These are phyloP conservation scores for Kurtzmaniella natalensis DNA, from an alignment of 1,139 yeast genomes.

Conservation along the genomic window DNA sequence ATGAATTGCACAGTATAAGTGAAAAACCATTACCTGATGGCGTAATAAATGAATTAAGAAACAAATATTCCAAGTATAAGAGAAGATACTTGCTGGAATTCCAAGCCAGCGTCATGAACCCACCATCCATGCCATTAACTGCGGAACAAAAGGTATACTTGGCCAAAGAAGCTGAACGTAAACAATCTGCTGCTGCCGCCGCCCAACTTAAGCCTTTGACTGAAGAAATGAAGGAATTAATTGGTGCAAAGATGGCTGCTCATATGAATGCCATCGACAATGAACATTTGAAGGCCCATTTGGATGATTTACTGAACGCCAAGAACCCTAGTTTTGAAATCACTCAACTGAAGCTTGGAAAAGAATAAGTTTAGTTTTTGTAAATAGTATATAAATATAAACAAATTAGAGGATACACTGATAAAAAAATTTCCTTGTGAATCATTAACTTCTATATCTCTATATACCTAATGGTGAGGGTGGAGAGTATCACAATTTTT, in stretches of 20 bases:
- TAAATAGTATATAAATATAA: conserved; percentile 6
- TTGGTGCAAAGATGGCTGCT: conserved; percentile 65
- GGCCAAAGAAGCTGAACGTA: conserved; percentile 48
- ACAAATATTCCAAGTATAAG: conserved; percentile 60
- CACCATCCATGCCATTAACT: conserved; percentile 79
- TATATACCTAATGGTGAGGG: neutral
- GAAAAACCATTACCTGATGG: conserved; percentile 65
- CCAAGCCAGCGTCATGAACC: conserved; percentile 59
- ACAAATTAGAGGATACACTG: no score
- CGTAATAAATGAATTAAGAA: conserved; percentile 68
- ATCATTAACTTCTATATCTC: neutral
- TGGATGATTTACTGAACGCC: conserved; percentile 34
- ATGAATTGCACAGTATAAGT: conserved; percentile 64
- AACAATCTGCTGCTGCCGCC: conserved; percentile 17
- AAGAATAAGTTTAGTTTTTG: no score
- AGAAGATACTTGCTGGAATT: conserved; percentile 52
- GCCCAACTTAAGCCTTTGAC: conserved; percentile 42
- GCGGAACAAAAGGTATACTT: conserved; percentile 59
- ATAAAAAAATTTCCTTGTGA: neutral
- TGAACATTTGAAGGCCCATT: conserved; percentile 35
- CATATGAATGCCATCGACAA: conserved; percentile 42
- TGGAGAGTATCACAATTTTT: conserved; percentile 53
- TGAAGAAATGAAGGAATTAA: conserved; percentile 61
- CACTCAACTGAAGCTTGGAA: conserved; percentile 20
- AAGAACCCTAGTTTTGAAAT: conserved; percentile 29